Percentiles rank a stretch among this genome's conserved stretches.
These are phyloP conservation scores for Phyllosticta capitalensis DNA, from an alignment of 2,329 filamentous ascomycete genomes.

Conservation along the genomic window DNA sequence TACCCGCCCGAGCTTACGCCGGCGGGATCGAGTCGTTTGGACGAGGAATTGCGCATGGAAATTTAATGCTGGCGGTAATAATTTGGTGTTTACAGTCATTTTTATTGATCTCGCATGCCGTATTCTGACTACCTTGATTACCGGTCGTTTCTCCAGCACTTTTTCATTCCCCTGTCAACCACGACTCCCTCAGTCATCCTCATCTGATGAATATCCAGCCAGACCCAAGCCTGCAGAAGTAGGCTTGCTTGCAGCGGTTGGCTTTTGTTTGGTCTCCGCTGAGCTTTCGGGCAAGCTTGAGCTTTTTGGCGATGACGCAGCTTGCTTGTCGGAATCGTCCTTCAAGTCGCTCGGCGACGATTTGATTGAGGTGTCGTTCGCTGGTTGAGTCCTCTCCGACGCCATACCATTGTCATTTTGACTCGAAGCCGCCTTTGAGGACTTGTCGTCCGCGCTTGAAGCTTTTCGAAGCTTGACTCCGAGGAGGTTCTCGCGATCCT, in stretches of 20 bases:
- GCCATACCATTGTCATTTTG: not conserved
- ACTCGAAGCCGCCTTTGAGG: not conserved
- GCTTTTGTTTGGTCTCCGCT: not conserved
- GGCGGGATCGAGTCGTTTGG: no score
- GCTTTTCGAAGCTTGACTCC: conserved; percentile 37
- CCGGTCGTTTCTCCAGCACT: not conserved
- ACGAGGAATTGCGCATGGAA: no score
- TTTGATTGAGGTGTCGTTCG: not conserved
- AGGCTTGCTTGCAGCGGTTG: conserved; percentile 1
- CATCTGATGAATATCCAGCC: conserved; percentile 7
- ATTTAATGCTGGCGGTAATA: no score
- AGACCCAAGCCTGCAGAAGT: conserved; percentile 1
- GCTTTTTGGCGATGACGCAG: not conserved
- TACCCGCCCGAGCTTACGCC: no score
- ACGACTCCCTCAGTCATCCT: conserved; percentile 9
- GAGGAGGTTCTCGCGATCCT: conserved; percentile 27
- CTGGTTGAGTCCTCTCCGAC: not conserved
- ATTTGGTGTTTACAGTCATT: not conserved
- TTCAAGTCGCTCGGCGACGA: not conserved
- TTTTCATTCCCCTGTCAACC: not conserved
- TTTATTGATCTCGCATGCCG: not conserved
- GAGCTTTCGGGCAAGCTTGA: not conserved
- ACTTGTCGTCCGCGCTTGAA: conserved; percentile 18
- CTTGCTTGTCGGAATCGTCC: not conserved
- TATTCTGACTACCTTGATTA: not conserved